These are phyloP conservation scores for Phialophora chinensis DNA, from an alignment of 2,329 filamentous ascomycete genomes.

Conservation along the genomic window DNA sequence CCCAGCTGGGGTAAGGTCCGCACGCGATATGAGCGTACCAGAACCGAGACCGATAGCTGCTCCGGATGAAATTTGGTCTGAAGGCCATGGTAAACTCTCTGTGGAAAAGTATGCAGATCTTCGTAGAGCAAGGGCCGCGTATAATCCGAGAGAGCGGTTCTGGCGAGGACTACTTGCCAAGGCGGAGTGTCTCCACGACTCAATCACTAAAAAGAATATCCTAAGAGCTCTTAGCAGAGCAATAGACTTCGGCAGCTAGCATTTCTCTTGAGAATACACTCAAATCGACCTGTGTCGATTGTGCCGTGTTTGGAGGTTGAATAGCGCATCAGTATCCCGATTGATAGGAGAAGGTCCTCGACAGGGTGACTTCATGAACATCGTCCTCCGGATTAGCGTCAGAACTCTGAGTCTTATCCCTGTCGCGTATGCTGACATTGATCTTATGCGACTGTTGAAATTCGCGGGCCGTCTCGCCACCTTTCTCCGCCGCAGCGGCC, in stretches of 20 bases:
- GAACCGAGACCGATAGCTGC: not conserved
- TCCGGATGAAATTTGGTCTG: not conserved
- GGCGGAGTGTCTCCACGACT: not conserved
- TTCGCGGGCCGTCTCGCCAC: not conserved
- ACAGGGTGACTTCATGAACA: conserved; percentile 15
- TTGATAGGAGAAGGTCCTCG: conserved; percentile 26
- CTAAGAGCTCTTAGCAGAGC: not conserved
- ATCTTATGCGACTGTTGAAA: not conserved
- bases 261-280: not conserved
- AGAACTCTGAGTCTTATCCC: not conserved
- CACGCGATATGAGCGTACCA: not conserved
- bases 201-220: not conserved
- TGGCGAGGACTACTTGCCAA: not conserved
- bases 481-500: conserved; percentile 17
- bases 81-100: not conserved
- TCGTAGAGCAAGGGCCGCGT: not conserved
- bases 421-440: not conserved
- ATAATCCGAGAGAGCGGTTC: no score
- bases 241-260: not conserved
- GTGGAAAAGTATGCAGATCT: not conserved
- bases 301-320: not conserved
- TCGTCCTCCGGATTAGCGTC: conserved; percentile 6
- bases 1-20: not conserved
- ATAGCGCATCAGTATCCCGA: conserved; percentile 17
- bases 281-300: not conserved